These are phyloP conservation scores for Floccularia luteovirens DNA, from an alignment of 768 basidiomycete genomes.

Conservation along the genomic window DNA sequence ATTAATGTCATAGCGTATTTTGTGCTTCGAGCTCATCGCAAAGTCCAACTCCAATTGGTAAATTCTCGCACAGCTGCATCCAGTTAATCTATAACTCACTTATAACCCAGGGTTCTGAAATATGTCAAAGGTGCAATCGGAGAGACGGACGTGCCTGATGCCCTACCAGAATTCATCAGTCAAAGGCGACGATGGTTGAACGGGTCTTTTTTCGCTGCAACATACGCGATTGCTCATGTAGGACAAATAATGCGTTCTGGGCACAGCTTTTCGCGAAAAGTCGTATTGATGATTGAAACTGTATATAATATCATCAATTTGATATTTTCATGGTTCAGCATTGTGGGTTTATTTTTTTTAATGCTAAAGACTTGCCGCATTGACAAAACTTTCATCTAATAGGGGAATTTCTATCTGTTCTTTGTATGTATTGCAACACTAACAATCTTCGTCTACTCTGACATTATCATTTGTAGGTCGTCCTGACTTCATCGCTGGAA, in stretches of 20 bases:
- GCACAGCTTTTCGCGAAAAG: slow-evolving; percentile 73
- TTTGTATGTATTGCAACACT: slow-evolving; percentile 50
- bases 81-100: slow-evolving; percentile 7
- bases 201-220: slow-evolving; percentile 92
- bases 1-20: slow-evolving; percentile 50
- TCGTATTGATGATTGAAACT: slow-evolving; percentile 69
- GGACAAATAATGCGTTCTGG: slow-evolving; percentile 76
- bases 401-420: slow-evolving; percentile 96
- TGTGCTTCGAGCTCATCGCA: slow-evolving; percentile 76
- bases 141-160: slow-evolving; percentile 92
- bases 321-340: slow-evolving; percentile 89
- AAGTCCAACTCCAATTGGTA: slow-evolving; percentile 76
- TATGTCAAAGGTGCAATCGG: slow-evolving; percentile 93
- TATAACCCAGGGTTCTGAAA: slow-evolving; percentile 73
- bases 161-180: slow-evolving; percentile 87
- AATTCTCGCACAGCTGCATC: slow-evolving; percentile 7
- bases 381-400: not conserved
- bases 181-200: slow-evolving; percentile 88
- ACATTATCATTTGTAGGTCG: slow-evolving; percentile 41
- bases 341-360: slow-evolving; percentile 41
- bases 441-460: not conserved
- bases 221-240: slow-evolving; percentile 87
- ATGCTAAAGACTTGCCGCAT: not conserved
- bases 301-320: slow-evolving; percentile 85
- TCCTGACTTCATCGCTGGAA: slow-evolving; percentile 85